These are phyloP conservation scores for Bromus sterilis DNA, from an alignment of 176 grass and related monocot genomes.

Conservation along the genomic window DNA sequence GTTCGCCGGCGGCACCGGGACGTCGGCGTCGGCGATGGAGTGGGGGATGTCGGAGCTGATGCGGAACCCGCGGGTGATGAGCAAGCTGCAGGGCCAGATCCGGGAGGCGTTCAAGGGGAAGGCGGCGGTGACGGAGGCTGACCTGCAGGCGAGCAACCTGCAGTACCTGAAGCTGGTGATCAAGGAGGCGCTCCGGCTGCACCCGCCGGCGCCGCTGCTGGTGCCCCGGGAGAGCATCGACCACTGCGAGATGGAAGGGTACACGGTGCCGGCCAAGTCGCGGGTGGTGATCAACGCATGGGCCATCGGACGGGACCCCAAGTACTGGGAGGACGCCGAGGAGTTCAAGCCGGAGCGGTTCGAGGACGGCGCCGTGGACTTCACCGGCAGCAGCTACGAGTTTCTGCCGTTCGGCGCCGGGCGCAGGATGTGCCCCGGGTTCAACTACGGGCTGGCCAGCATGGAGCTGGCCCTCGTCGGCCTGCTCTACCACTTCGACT, in stretches of 20 bases:
- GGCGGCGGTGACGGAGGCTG: conserved; percentile 8
- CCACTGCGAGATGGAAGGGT: conserved; percentile 34
- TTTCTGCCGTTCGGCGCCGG: conserved; percentile 31
- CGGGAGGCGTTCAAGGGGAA: conserved; percentile 17
- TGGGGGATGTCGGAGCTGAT: conserved; percentile 85
- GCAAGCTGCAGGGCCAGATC: conserved; percentile 53
- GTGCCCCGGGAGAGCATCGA: conserved; percentile 40
- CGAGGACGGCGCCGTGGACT: conserved; percentile 13
- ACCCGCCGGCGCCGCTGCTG: conserved; percentile 52
- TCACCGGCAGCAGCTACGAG: conserved; percentile 38
- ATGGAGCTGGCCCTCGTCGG: conserved; percentile 29
- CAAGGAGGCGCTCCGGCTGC: conserved; percentile 57
- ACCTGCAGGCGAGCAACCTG: conserved; percentile 27
- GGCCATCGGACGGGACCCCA: conserved; percentile 33
- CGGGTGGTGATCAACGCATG: conserved; percentile 30
- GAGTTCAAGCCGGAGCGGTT: conserved; percentile 49
- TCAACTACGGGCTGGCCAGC: conserved; percentile 41
- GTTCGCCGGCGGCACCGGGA: conserved; percentile 48
- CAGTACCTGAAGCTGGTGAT: conserved; percentile 63
- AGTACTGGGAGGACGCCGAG: conserved; percentile 36
- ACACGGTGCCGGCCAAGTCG: conserved; percentile 33
- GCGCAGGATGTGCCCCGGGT: conserved; percentile 30
- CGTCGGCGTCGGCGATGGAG: conserved; percentile 34
- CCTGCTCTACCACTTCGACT: conserved; percentile 38
- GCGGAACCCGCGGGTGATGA: conserved; percentile 37